Base-by-base conservation (phyloP, 75 land plant genomes). In the Chamaecyparis obtusa region DNA sequence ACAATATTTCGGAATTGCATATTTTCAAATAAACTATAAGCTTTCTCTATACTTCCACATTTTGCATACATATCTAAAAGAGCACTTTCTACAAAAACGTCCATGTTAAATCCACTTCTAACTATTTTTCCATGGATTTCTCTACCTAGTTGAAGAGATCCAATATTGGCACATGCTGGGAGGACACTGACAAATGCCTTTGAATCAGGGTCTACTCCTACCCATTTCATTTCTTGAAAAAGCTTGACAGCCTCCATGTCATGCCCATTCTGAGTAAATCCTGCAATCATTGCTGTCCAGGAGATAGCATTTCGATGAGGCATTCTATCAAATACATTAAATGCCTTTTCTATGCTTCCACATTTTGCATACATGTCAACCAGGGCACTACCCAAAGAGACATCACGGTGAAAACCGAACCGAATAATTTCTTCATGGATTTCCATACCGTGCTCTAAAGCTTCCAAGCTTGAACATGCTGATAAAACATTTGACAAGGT, bases 321-420 rank as follows among this genome's bases (percentile, higher is more conserved):
- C 30, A 90, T 37, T 69, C 80, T 74, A 27, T 87, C 84, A 67
- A 94, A 95, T 27, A 93, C 85, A 82, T 88, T 89, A 21, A 27
- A 85, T 76, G 94, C 91, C 21, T 87, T 75, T 16, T 83, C 83
- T 60, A 95, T 15, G 49, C 72, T 49, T 57, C 97, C 97, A 88
- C 95, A 94, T 19, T 89, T 75, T 0, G 93, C 91, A 88, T 95
- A 95, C 97, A 95, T 94, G 54, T 93, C 92, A 35, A 94, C 90
- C 1, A 94, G 89, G n/a, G 95, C 84, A 88, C 87, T 90, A 17
- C 90, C 85, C 30, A 92, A 19, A 14, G 88, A 71, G 27, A 88
- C 94, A 71, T 93, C 91, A 27, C 84, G 15, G 56, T 16, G n/a
- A 27, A 93, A 87, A 41, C 89, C 88, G 49, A 76, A 88, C 78